These are phyloP conservation scores for Keithomyces neogunnii DNA, from an alignment of 2,329 filamentous ascomycete species.

Conservation along the genomic window DNA sequence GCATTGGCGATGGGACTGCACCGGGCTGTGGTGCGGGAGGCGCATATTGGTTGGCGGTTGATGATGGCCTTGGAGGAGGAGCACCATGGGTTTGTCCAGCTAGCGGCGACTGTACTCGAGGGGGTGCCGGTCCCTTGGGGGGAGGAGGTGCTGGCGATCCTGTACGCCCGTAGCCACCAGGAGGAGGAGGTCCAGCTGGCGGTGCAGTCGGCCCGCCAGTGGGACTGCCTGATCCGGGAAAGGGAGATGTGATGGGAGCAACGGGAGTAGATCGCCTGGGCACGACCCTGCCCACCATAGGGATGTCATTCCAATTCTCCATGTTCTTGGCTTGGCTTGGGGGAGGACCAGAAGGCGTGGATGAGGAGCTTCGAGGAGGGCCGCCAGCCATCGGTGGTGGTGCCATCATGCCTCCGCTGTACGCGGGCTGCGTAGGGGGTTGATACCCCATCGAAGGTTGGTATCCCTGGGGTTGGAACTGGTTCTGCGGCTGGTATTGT, in stretches of 20 bases:
- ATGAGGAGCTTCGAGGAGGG: constrained; percentile 44
- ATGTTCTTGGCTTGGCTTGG: constrained; percentile 63
- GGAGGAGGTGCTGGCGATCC: constrained; percentile 77
- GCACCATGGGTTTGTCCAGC: constrained; percentile 39
- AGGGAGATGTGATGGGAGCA: constrained; percentile 65
- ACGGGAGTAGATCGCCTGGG: constrained; percentile 67
- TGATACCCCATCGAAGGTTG: constrained; percentile 36
- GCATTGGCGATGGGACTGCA: constrained; percentile 48
- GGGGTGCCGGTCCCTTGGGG: constrained; percentile 59
- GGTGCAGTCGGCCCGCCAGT: constrained; percentile 40
- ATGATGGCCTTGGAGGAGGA: constrained; percentile 49
- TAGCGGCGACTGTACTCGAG: constrained; percentile 66
- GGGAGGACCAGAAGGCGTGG: constrained; percentile 57
- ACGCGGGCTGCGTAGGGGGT: constrained; percentile 34
- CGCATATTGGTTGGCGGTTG: constrained; percentile 48
- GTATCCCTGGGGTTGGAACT: constrained; percentile 21
- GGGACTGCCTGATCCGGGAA: constrained; percentile 54
- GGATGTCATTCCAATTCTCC: constrained; percentile 91
- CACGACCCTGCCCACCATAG: constrained; percentile 70
- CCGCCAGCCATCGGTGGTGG: constrained; percentile 27
- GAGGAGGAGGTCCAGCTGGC: constrained; percentile 13
- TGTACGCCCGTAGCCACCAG: constrained; percentile 51
- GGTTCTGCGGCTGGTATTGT: constrained; percentile 29
- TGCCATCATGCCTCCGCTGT: constrained; percentile 21
- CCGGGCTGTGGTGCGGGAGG: constrained; percentile 53